Evolutionary conservation across 2,329 filamentous ascomycete genomes (phyloP).

Genomic region (Neonectria ditissima): DNA sequence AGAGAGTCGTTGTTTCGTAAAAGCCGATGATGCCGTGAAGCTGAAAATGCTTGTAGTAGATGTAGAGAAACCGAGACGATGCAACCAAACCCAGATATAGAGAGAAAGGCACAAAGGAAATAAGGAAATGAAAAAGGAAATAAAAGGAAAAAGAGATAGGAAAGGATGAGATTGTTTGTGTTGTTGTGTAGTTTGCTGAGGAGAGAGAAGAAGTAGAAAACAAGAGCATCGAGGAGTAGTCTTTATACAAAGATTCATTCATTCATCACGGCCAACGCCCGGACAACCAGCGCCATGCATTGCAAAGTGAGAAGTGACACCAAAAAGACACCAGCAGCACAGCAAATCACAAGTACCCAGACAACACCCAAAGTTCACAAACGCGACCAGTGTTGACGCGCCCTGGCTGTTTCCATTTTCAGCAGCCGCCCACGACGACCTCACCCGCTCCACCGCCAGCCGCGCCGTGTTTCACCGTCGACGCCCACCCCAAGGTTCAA

Average conservation of each 20-base stretch:
- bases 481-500: background rate
- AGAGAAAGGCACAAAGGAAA: slow-evolving; percentile 31
- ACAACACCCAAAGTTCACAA: background rate
- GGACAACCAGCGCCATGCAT: background rate
- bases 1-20: slow-evolving; percentile 25
- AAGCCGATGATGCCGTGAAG: slow-evolving; percentile 19
- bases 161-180: slow-evolving; percentile 35
- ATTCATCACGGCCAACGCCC: slow-evolving; percentile 18
- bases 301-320: slow-evolving; percentile 5
- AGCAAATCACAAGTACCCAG: background rate
- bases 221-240: slow-evolving; percentile 22
- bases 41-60: slow-evolving; percentile 22
- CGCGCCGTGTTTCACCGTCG: slow-evolving; percentile 28
- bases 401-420: slow-evolving; percentile 38
- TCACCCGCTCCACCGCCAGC: slow-evolving; percentile 23
- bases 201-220: slow-evolving; percentile 31
- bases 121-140: slow-evolving; percentile 44
- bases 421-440: slow-evolving; percentile 37
- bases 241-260: slow-evolving; percentile 42
- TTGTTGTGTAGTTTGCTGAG: slow-evolving; percentile 41
- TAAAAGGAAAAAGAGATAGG: slow-evolving; percentile 38
- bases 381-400: slow-evolving; percentile 10
- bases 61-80: slow-evolving; percentile 35
- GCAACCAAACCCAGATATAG: slow-evolving; percentile 40
- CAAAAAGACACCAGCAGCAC: slow-evolving; percentile 3